These are phyloP conservation scores for Kluyveromyces sp. DNA, from an alignment of 1,139 yeast species.

Conservation along the genomic window DNA sequence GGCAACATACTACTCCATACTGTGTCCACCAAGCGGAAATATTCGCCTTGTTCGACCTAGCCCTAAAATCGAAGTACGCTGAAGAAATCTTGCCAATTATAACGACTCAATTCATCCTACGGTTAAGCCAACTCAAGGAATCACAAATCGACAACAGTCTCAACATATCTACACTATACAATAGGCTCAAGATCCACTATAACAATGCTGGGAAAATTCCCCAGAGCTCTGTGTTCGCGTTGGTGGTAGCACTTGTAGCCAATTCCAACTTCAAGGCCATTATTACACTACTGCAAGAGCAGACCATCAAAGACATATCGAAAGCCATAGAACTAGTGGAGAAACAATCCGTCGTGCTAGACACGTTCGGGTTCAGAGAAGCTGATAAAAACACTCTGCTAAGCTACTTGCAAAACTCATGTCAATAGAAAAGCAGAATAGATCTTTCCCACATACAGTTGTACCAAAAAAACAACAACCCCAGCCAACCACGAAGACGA, in stretches of 20 bases:
- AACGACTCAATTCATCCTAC: slow-evolving; percentile 1
- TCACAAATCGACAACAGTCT: slow-evolving; percentile 8
- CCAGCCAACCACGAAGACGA: too few species aligned
- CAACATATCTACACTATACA: slow-evolving; percentile 11
- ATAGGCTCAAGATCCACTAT: slow-evolving; percentile 8
- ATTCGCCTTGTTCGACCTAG: slow-evolving; percentile 11
- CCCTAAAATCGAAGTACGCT: slow-evolving; percentile 7
- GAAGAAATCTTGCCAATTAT: slow-evolving; percentile 8
- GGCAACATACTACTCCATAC: slow-evolving; percentile 13
- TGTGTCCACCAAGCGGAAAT: slow-evolving; percentile 19
- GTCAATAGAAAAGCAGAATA: too few species aligned
- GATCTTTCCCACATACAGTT: too few species aligned
- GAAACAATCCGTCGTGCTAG: neutral
- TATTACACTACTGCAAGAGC: neutral
- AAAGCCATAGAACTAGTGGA: neutral
- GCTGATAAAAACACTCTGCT: neutral
- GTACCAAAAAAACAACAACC: too few species aligned
- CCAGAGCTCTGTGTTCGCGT: slow-evolving; percentile 7
- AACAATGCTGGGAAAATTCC: slow-evolving; percentile 5
- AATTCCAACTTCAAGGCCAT: slow-evolving; percentile 7
- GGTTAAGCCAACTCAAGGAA: slow-evolving; percentile 9
- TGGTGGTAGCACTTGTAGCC: slow-evolving; percentile 10
- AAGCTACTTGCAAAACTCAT: neutral
- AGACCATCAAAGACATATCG: neutral
- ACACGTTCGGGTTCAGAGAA: neutral